A percentile compares a stretch with the other conserved stretches of the same genome.
phyloP scores from a whole-genome alignment of 2,329 filamentous ascomycete genomes.

The Fusarium siculi region DNA sequence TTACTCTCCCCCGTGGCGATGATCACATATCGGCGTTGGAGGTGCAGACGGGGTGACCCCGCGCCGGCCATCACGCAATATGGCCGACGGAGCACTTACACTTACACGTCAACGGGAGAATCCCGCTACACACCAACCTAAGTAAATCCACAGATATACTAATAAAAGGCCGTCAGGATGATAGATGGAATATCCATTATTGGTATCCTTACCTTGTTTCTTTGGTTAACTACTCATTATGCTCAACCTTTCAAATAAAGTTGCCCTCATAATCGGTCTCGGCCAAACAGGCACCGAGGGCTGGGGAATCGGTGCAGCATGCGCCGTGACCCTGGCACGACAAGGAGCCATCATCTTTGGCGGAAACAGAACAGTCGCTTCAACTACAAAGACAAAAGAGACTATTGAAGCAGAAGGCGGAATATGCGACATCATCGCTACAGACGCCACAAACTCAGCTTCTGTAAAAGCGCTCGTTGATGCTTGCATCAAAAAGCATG shows the following conservation, averaged over 20 bases:
- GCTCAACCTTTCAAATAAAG: constrained; percentile 54
- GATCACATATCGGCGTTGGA: not conserved
- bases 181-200: rapidly evolving
- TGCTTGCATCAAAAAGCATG: constrained; percentile 61
- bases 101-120: not conserved
- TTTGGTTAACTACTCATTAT: constrained; percentile 29
- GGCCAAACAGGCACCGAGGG: constrained; percentile 56
- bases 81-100: constrained; percentile 26
- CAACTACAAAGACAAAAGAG: constrained; percentile 53
- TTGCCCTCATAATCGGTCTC: constrained; percentile 58
- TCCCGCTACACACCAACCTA: not conserved
- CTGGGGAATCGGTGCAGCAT: constrained; percentile 64
- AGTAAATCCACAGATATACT: not conserved
- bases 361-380: constrained; percentile 58
- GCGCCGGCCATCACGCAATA: constrained; percentile 35
- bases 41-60: constrained; percentile 30
- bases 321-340: constrained; percentile 57
- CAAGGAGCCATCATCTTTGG: constrained; percentile 62
- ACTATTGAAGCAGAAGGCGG: constrained; percentile 50
- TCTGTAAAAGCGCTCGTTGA: constrained; percentile 65
- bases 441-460: constrained; percentile 62
- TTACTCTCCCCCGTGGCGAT: constrained; percentile 32
- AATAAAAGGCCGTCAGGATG: not conserved
- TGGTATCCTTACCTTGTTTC: not conserved
- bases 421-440: constrained; percentile 53